A percentile compares a stretch with the other conserved stretches of the same genome.
phyloP scores from a whole-genome alignment of 2,329 filamentous ascomycete species.

The Decorospora gaudefroyi region DNA sequence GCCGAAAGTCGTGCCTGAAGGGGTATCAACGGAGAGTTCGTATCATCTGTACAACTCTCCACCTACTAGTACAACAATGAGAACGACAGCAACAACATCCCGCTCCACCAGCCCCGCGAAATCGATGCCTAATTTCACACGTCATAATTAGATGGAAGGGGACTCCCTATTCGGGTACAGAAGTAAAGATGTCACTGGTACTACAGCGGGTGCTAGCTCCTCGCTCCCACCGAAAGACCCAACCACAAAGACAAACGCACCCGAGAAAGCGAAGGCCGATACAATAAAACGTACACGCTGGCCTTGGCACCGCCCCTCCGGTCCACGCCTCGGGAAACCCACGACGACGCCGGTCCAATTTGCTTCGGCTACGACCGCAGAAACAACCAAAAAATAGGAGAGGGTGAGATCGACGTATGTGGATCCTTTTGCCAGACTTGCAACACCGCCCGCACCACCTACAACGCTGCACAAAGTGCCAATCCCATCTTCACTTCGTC shows the following conservation, averaged over 20 bases:
- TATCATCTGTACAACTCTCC: conserved; percentile 22
- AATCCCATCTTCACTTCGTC: too few relatives aligned
- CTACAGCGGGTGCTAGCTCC: conserved; percentile 15
- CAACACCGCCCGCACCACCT: conserved; percentile 15
- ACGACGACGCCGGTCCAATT: conserved; percentile 9
- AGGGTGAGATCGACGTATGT: conserved; percentile 16
- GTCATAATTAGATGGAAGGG: conserved; percentile 26
- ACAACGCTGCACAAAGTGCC: too few relatives aligned
- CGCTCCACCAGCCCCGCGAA: conserved; percentile 30
- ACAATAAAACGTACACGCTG: conserved; percentile 24
- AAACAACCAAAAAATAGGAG: not conserved
- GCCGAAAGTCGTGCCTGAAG: conserved; percentile 15
- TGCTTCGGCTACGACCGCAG: not conserved
- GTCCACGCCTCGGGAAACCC: conserved; percentile 23
- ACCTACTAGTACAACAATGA: not conserved
- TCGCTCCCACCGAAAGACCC: conserved; percentile 2
- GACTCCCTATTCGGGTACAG: conserved; percentile 33
- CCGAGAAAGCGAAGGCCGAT: conserved; percentile 5
- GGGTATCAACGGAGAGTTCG: conserved; percentile 22
- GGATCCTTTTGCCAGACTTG: conserved; percentile 24
- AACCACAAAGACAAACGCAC: not conserved
- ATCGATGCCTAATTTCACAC: conserved; percentile 27
- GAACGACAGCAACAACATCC: conserved; percentile 15
- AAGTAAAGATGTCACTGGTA: conserved; percentile 18
- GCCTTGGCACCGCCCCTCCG: conserved; percentile 32